Base-by-base conservation (phyloP, 805 yeast species). In the Peterozyma xylosa region DNA sequence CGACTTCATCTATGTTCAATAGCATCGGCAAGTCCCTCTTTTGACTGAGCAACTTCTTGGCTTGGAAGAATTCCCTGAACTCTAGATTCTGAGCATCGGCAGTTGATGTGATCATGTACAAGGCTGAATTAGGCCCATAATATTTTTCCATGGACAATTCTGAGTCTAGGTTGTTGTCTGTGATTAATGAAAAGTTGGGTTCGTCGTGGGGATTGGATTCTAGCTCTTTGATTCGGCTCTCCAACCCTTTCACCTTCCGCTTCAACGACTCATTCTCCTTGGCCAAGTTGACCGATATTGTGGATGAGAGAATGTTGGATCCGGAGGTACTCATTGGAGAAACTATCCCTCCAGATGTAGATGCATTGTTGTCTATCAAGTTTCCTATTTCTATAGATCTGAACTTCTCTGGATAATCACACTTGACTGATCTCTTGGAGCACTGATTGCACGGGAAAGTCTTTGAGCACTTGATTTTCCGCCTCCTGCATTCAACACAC, bases 111-210 rank as follows among this genome's bases (percentile, higher is more conserved):
- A 72, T 66, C 78, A 74, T 73, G 50, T 60, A 73, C 35, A 60
- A 57, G 6, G 73, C 64, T n/a, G 75, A 70, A 46, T 67, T 73
- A 1, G 80, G 78, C 0, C 78, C 78, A 51, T 71, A 74, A 49
- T 68, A 74, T 45, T 70, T 71, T 30, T 63, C 65, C 32, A 67
- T 71, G 21, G 66, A 56, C 17, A 68, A 63, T 48, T 65, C 70
- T 3, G 45, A 35, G 33, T 39, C 45, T 13, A 38, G 35, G 17
- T 54, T 37, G 47, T 53, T 35, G 42, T 47, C 32, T 41, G 41
- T 33, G 46, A 45, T 33, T 41, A 42, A 9, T 43, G 36, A 18
- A 46, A 42, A 33, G 51, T 53, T 30, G 59, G 46, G 53, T 51
- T 34, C 48, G 47, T 37, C 21, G 4, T 35, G 37, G 2, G 45